Conservation (phyloP, 2,329 filamentous ascomycete species). For the Pyrenochaeta sp. region DNA sequence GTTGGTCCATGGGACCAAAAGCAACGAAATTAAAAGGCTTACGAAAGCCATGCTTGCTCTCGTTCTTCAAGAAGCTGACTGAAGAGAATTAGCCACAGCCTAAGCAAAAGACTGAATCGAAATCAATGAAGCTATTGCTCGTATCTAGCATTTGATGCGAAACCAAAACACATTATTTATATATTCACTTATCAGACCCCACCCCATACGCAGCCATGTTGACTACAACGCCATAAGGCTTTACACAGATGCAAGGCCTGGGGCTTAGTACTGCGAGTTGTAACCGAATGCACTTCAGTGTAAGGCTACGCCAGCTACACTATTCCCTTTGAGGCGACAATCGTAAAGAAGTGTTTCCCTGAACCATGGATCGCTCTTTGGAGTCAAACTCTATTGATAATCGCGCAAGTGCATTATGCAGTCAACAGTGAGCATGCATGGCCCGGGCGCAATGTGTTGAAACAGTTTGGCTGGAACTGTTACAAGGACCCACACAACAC, state of each 20-base stretch:
- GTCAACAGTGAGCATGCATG: too few species aligned
- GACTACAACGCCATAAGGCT: background rate
- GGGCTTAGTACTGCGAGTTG: constrained; percentile 4
- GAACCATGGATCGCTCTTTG: background rate
- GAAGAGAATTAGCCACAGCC: background rate
- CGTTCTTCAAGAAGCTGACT: background rate
- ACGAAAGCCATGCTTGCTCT: background rate
- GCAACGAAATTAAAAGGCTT: background rate
- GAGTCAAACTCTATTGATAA: too few species aligned
- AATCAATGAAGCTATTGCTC: too few species aligned
- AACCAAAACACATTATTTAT: constrained; percentile 2
- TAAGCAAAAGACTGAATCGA: too few species aligned
- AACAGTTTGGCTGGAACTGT: too few species aligned
- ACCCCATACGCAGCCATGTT: background rate
- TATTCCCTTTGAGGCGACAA: background rate
- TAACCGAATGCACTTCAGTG: constrained; percentile 7
- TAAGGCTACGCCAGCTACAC: constrained; percentile 4
- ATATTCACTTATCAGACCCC: background rate
- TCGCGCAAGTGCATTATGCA: too few species aligned
- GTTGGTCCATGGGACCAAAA: background rate
- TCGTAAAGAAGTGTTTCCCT: constrained; percentile 2
- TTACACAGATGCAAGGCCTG: constrained; percentile 1
- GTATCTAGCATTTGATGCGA: background rate
- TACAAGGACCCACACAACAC: too few species aligned
- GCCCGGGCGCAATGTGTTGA: too few species aligned